phyloP scores from a whole-genome alignment of 2,329 filamentous ascomycete genomes.

The Penicillium fuscoglaucum region DNA sequence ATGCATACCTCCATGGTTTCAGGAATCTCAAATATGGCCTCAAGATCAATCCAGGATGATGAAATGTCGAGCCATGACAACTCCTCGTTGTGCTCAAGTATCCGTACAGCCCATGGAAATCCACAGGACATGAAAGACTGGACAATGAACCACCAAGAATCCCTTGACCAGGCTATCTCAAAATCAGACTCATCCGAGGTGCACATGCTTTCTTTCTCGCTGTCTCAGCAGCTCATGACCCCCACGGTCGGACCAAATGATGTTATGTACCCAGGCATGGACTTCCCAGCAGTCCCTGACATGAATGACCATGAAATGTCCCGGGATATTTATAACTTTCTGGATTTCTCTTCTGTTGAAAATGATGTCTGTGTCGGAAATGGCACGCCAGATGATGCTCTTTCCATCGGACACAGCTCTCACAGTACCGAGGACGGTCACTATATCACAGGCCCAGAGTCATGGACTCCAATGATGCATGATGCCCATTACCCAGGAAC shows the following conservation, averaged over 20 bases:
- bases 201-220: constrained; percentile 45
- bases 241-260: constrained; percentile 40
- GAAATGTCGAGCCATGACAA: constrained; percentile 45
- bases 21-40: constrained; percentile 42
- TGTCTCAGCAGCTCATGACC: constrained; percentile 44
- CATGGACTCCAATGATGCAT: constrained; percentile 41
- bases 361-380: constrained; percentile 41
- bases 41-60: constrained; percentile 45
- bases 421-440: constrained; percentile 39
- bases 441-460: constrained; percentile 31
- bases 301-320: constrained; percentile 41
- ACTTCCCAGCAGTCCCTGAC: constrained; percentile 41
- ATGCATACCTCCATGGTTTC: constrained; percentile 39
- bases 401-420: constrained; percentile 40
- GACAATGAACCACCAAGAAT: constrained; percentile 42
- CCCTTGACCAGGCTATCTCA: constrained; percentile 39
- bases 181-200: constrained; percentile 44
- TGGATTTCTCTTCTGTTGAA: constrained; percentile 44
- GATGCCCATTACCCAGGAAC: constrained; percentile 38
- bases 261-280: constrained; percentile 43
- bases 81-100: constrained; percentile 45
- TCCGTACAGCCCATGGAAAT: constrained; percentile 36
- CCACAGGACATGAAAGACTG: constrained; percentile 42
- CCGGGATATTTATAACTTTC: constrained; percentile 43
- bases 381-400: constrained; percentile 40